A percentile compares a stretch with the other conserved stretches of the same genome.
Conservation (phyloP, 768 basidiomycete species). For the Mrakia gelida region DNA sequence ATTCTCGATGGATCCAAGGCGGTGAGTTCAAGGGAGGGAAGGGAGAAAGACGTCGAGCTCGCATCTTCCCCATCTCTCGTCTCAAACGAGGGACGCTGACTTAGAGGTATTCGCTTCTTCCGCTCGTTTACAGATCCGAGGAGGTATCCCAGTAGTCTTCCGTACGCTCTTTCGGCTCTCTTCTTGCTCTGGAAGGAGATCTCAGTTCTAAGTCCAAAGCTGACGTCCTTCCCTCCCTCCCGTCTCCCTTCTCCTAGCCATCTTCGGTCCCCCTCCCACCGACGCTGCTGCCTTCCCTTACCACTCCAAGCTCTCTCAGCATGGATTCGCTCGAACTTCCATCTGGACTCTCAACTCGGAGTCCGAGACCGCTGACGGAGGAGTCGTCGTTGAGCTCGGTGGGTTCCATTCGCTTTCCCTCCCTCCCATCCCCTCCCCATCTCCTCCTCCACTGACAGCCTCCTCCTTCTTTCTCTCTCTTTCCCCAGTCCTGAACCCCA, state of each 20-base stretch:
- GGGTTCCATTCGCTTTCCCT: constrained; percentile 42
- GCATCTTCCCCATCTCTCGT: neutral
- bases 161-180: neutral
- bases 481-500: constrained; percentile 66
- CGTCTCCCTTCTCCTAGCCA: constrained; percentile 43
- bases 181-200: neutral
- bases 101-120: neutral
- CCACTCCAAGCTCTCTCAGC: constrained; percentile 68
- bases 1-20: constrained; percentile 75
- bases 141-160: constrained; percentile 43
- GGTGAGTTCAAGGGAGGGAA: constrained; percentile 46
- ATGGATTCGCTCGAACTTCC: constrained; percentile 83
- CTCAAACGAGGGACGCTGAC: neutral
- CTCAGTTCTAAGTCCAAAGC: neutral
- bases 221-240: constrained; percentile 45
- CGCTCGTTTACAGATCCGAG: constrained; percentile 41
- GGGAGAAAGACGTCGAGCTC: neutral
- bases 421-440: neutral
- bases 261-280: constrained; percentile 74
- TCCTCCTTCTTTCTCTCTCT: neutral
- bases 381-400: constrained; percentile 70
- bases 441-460: neutral
- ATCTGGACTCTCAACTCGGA: constrained; percentile 62
- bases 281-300: constrained; percentile 50
- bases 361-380: constrained; percentile 50